These are phyloP conservation scores for Nothophytophthora sp. DNA, from an alignment of 352 stramenopile genomes.

Conservation along the genomic window DNA sequence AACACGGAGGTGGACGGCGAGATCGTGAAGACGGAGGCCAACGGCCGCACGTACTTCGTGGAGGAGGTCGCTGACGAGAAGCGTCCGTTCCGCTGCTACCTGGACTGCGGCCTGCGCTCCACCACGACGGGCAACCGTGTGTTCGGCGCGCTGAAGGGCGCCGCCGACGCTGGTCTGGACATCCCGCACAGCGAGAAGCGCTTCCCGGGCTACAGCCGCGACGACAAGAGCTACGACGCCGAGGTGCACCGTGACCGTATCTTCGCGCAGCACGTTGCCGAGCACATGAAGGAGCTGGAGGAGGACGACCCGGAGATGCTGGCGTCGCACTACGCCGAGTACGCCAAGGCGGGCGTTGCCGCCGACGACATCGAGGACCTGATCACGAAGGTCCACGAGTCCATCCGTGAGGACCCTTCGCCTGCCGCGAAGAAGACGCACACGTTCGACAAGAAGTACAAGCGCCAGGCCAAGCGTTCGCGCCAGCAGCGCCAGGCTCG, in stretches of 20 bases:
- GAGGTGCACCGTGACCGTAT: slow-evolving; percentile 98
- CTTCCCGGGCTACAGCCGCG: slow-evolving; percentile 99
- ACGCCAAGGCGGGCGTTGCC: slow-evolving; percentile 93
- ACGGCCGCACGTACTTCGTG: slow-evolving; percentile 99
- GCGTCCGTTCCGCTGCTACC: slow-evolving; percentile 96
- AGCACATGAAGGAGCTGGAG: slow-evolving; percentile 99
- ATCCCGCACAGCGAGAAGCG: slow-evolving; percentile 99
- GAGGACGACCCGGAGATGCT: slow-evolving; percentile 99
- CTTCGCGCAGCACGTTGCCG: slow-evolving; percentile 97
- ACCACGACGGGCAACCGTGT: slow-evolving; percentile 98
- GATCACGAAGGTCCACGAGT: slow-evolving; percentile 96
- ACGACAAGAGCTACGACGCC: slow-evolving; percentile 99
- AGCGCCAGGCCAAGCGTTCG: slow-evolving; percentile 92
- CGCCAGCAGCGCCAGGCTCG: slow-evolving; percentile 94
- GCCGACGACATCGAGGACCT: slow-evolving; percentile 93
- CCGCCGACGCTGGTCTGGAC: slow-evolving; percentile 97
- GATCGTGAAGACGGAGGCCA: slow-evolving; percentile 94
- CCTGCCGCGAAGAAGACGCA: slow-evolving; percentile 92
- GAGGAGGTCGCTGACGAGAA: slow-evolving; percentile 98
- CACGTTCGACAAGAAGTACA: slow-evolving; percentile 94
- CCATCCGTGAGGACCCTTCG: slow-evolving; percentile 97
- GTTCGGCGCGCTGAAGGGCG: slow-evolving; percentile 99
- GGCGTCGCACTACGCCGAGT: slow-evolving; percentile 96
- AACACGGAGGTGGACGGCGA: slow-evolving; percentile 97
- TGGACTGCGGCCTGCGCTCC: slow-evolving; percentile 97